Percentiles rank a stretch among this genome's conserved stretches.
phyloP scores from a whole-genome alignment of 2,329 filamentous ascomycete species.

The Phialophora chinensis region DNA sequence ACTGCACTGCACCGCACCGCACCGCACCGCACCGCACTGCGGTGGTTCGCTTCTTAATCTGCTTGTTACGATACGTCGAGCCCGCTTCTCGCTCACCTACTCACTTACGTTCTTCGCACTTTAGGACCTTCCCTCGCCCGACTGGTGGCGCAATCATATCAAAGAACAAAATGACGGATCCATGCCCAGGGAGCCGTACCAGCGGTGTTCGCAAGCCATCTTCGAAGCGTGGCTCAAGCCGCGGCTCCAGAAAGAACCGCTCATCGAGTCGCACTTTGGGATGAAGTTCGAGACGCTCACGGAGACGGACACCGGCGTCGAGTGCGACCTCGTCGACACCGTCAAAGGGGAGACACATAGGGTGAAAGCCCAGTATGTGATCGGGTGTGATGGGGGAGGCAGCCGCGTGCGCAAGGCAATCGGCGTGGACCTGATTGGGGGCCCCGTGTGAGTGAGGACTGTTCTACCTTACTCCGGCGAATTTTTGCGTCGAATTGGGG shows the following conservation, averaged over 20 bases:
- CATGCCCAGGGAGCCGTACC: slow-evolving; percentile 43
- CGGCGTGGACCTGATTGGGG: slow-evolving; percentile 40
- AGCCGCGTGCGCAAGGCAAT: slow-evolving; percentile 40
- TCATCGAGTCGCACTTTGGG: slow-evolving; percentile 42
- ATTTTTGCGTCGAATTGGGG: no score
- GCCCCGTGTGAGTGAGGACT: slow-evolving; percentile 38
- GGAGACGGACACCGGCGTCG: slow-evolving; percentile 36
- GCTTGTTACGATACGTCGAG: no score
- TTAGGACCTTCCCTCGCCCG: slow-evolving; percentile 26
- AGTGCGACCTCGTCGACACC: slow-evolving; percentile 34
- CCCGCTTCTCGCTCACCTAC: background rate
- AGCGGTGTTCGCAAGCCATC: slow-evolving; percentile 45
- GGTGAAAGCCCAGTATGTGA: slow-evolving; percentile 39
- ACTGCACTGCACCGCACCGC: no score
- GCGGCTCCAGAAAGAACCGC: slow-evolving; percentile 36
- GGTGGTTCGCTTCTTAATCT: background rate
- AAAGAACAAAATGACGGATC: slow-evolving; percentile 44
- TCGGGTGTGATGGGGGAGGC: slow-evolving; percentile 43
- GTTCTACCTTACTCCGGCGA: no score
- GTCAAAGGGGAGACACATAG: slow-evolving; percentile 31
- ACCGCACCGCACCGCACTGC: no score
- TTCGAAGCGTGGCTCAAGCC: slow-evolving; percentile 47
- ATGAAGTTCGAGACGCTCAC: slow-evolving; percentile 39
- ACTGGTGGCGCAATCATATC: slow-evolving; percentile 38
- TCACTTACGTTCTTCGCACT: background rate